Evolutionary conservation across 371 early-diverging fungal species (phyloP), one percentile per base, ranked within the genome.

Genomic region (Mortierella sp.): DNA sequence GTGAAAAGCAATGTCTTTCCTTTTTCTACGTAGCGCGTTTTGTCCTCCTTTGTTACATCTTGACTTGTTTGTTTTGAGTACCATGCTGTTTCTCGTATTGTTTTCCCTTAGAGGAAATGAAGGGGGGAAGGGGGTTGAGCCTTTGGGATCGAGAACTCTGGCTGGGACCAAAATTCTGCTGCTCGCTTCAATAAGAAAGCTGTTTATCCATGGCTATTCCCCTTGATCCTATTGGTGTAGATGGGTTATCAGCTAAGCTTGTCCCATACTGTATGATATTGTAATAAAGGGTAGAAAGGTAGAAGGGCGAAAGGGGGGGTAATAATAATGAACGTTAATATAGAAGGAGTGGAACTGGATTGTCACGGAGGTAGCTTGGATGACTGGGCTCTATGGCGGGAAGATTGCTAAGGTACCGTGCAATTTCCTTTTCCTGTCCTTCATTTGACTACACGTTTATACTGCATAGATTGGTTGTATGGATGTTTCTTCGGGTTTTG

Each of bases 301-400:
- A 16, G 16, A 50, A 24, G 5, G 16, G 10, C 8, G 36, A 38
- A 38, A 19, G 36, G 38, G n/a, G n/a, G 59, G 59, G 16, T 4
- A 38, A 58, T 10, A 0, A 4, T 33, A 45, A 5, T 15, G 43
- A 62, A 19, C 24, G 19, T 8, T 24, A 22, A n/a, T 40, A 62
- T 50, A 4, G 16, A 50, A 16, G 50, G 50, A 2, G 45, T 43
- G 43, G 43, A 45, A 43, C 43, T 43, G 15, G 43, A 43, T 10
- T 43, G 43, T 43, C 21, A 62, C 45, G 45, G 21, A 13, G 8
- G 22, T 11, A n/a, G 22, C 43, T 45, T 40, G 36, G 41, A 62
- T 62, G 28, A 24, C 8, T 43, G 62, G 62, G 62, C 62, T 62
- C 62, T n/a, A 24, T 22, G 62, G 45, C 45, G 62, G 62, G 45